Evolutionary conservation across 352 stramenopile species (phyloP), one percentile per base, ranked within the genome.

Genomic region (Globisporangium middletonii): DNA sequence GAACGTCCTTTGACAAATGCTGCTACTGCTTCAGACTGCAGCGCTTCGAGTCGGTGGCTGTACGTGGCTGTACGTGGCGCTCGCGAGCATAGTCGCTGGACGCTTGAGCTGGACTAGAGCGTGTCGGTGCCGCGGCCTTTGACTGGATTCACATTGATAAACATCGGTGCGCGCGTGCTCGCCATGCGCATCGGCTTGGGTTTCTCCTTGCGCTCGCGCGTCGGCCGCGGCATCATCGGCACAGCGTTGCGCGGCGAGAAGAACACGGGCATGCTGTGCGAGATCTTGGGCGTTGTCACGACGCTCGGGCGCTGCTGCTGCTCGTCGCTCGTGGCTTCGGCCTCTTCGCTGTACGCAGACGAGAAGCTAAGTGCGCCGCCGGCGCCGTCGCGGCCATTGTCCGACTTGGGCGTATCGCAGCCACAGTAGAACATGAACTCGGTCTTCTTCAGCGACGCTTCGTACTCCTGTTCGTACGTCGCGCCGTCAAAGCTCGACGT

Each of bases 361-460:
- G 52, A 35, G 43, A 68, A 70, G 30, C 65, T 64, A 19, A 70
- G 75, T 41, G 73, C 71, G 51, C 67, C 65, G 33, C 73, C 68
- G 27, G 59, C 42, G 35, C 59, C 30, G 4, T 55, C 74, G 5
- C 71, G 72, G 19, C 73, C 66, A 28, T 55, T 57, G 38, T 58
- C 48, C 35, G 73, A 76, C 44, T 57, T 71, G 18, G 69, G 69
- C 8, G 73, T 78, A 55, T 80, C 73, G 37, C 56, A 77, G 5
- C 73, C 73, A 23, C 73, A 74, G 60, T 83, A 83, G 50, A 83
- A 83, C 53, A 83, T 68, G 58, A 83, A 83, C 48, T 83, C 66
- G 59, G 77, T 66, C 18, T 66, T 65, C 45, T 64, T 59, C 44
- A 64, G 35, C 44, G 58, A 50, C 13, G 52, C 58, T 23, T 79